These are phyloP conservation scores for Neocatenulostroma microsporum DNA, from an alignment of 2,329 filamentous ascomycete species.

Conservation along the genomic window DNA sequence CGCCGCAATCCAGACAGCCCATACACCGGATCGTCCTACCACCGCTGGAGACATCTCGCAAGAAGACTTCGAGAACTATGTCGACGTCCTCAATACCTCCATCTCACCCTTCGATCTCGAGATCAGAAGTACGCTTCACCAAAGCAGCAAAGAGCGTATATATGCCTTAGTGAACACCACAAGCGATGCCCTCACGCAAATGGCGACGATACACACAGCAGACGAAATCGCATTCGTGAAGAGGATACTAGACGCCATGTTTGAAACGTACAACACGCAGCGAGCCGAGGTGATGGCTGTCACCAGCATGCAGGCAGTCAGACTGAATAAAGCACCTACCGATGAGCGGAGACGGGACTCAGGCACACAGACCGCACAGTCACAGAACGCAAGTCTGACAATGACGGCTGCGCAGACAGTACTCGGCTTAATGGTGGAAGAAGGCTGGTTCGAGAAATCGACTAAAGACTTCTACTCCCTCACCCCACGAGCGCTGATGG, in stretches of 20 bases:
- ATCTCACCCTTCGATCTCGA: constrained; percentile 80
- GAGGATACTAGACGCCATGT: constrained; percentile 81
- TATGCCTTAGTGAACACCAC: constrained; percentile 84
- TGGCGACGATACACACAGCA: constrained; percentile 69
- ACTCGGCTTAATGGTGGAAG: constrained; percentile 60
- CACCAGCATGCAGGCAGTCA: constrained; percentile 67
- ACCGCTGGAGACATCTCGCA: constrained; percentile 57
- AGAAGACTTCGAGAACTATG: constrained; percentile 59
- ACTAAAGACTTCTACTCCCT: constrained; percentile 64
- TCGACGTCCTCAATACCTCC: constrained; percentile 62
- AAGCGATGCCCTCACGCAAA: constrained; percentile 74
- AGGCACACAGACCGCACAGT: constrained; percentile 13
- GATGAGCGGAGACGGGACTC: constrained; percentile 26
- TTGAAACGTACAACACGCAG: constrained; percentile 74
- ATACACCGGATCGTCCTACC: constrained; percentile 41
- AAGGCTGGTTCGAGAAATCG: constrained; percentile 80
- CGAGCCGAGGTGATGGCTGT: constrained; percentile 79
- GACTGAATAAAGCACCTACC: constrained; percentile 47
- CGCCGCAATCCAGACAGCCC: constrained; percentile 63
- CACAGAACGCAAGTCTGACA: constrained; percentile 48
- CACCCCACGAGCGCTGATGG: constrained; percentile 70
- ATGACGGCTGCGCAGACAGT: constrained; percentile 69
- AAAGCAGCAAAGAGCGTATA: constrained; percentile 53
- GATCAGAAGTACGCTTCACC: constrained; percentile 67
- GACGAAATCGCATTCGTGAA: constrained; percentile 90